Evolutionary conservation across 179 eudicot genomes (phyloP), one percentile per base, ranked within the genome.

Genomic region (Heliamphora pulchella): DNA sequence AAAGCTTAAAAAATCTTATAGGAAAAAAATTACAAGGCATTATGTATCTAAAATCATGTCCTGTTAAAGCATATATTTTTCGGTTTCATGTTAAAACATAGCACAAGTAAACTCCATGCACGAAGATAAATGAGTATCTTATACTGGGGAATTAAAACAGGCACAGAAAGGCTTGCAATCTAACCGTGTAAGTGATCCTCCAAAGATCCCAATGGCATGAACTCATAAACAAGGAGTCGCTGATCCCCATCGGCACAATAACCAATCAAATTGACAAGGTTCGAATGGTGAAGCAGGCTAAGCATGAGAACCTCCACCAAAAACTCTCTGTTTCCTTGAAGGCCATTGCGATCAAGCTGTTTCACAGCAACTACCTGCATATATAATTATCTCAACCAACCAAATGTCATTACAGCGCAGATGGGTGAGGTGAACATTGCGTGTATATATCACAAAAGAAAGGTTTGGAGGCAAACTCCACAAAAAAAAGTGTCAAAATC

Each of bases 251-350:
- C 98, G 58, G 97, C 97, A 82, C 94, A 94, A 82, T 94, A 94
- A 78, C 97, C 98, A 78, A 92, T 92, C 88, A 94, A 87, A 83
- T 94, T 92, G 58, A 94, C 97, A 39, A 94, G 91, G 85, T 94
- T 94, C 44, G 88, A 87, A 86, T 94, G 98, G 83, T 94, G 98
- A 80, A 94, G 87, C 3, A 92, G 91, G 82, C 98, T 92, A 69
- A 94, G 97, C 98, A 94, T 92, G 76, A 94, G 91, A 86, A 92
- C 97, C 87, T 94, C 98, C 86, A 92, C 98, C 83, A 94, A 81
- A 82, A 94, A 94, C 78, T 94, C 98, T 84, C 95, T 85, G 51
- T 94, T 94, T 82, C 98, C 98, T 86, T 94, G 98, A 69, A 92
- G 95, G 18, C 98, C 98, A 85, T 92, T 92, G 20, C 95, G 87